Evolutionary conservation across 2,329 filamentous ascomycete genomes (phyloP).

Genomic region (Tolypocladium nubicola): DNA sequence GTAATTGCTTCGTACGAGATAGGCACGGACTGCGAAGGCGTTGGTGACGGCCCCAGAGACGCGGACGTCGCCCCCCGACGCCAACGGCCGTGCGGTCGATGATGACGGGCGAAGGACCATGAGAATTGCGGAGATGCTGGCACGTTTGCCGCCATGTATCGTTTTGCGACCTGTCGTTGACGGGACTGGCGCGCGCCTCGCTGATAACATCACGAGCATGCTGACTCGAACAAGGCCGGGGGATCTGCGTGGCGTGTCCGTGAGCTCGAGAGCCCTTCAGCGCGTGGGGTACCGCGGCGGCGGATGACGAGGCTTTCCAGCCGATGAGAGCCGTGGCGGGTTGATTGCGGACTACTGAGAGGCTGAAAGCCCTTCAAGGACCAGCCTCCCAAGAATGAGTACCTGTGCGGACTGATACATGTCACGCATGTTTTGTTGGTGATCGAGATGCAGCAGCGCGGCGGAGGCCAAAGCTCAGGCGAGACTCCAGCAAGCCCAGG

Average conservation of each 20-base stretch:
- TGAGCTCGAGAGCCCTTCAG: not conserved
- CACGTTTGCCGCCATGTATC: not conserved
- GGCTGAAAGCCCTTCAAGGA: not conserved
- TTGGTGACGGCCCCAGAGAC: too few relatives aligned
- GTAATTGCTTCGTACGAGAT: not conserved
- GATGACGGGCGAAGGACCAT: not conserved
- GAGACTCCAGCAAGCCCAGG: not conserved
- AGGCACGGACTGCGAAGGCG: too few relatives aligned
- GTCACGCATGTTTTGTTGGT: not conserved
- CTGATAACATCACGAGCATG: not conserved
- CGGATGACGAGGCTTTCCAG: not conserved
- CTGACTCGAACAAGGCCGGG: not conserved
- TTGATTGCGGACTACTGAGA: not conserved
- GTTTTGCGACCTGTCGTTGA: not conserved
- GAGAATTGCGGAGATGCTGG: not conserved
- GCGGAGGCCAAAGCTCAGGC: not conserved
- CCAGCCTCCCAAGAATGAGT: not conserved
- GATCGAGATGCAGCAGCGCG: not conserved
- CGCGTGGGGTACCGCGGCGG: not conserved
- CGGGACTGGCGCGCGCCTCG: not conserved
- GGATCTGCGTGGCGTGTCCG: not conserved
- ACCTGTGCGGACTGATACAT: too few relatives aligned
- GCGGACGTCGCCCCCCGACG: not conserved
- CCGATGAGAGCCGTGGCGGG: not conserved
- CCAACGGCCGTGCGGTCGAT: not conserved